Conservation (phyloP, 306 rosid species). For the apple (Malus domestica) region ASM211411v1 NC_041800.1:27054233-27054732, state of each 20-base stretch:
- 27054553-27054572: background rate
- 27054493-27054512: slow-evolving; percentile 16
- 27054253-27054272: slow-evolving; percentile 27
- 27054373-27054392: slow-evolving; percentile 42
- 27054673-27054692: no score
- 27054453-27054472: slow-evolving; percentile 26
- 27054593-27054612: no score
- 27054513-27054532: no score
- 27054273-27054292: slow-evolving; percentile 23
- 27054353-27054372: slow-evolving; percentile 49
- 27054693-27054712: background rate
- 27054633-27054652: no score
- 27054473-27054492: slow-evolving; percentile 25
- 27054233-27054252: slow-evolving; percentile 33
- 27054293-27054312: slow-evolving; percentile 32
- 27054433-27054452: slow-evolving; percentile 37
- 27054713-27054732: background rate
- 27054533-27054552: background rate
- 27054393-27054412: slow-evolving; percentile 13
- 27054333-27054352: slow-evolving; percentile 31
- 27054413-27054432: slow-evolving; percentile 19
- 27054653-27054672: no score
- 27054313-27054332: slow-evolving; percentile 29
- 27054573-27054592: no score
- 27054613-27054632: no score